These are phyloP conservation scores for Hypsizygus ulmarius DNA, from an alignment of 1,284 basidiomycete genomes.

Conservation along the genomic window DNA sequence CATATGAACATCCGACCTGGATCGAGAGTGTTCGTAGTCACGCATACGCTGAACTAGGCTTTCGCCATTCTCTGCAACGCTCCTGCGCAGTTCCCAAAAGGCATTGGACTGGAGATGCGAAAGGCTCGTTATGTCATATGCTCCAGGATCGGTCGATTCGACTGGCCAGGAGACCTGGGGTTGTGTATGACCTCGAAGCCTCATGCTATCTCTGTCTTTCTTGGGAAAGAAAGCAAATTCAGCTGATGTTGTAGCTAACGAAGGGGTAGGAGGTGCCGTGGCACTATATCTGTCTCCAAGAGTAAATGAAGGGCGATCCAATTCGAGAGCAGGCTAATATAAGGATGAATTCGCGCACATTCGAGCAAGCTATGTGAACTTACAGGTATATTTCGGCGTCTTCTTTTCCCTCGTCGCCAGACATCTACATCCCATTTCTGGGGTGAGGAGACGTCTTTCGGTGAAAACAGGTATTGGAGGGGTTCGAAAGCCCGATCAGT, in stretches of 20 bases:
- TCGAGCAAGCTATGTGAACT: constrained; percentile 19
- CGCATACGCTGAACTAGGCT: constrained; percentile 71
- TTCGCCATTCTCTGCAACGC: constrained; percentile 60
- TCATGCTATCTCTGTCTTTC: constrained; percentile 18
- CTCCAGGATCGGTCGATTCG: constrained; percentile 24
- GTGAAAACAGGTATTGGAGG: constrained; percentile 35
- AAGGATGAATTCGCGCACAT: constrained; percentile 10
- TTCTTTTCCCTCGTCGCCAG: constrained; percentile 46
- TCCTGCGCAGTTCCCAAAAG: constrained; percentile 61
- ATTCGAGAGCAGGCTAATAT: constrained; percentile 1
- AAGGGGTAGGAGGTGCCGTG: constrained; percentile 28
- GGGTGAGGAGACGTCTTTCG: constrained; percentile 35
- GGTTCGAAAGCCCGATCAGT: constrained; percentile 27
- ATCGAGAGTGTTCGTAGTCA: constrained; percentile 57
- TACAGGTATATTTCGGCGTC: constrained; percentile 50
- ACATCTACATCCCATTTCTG: constrained; percentile 52
- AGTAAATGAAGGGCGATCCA: constrained; percentile 14
- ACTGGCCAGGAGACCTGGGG: constrained; percentile 19
- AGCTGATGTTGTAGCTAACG: constrained; percentile 53
- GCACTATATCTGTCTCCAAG: constrained; percentile 18
- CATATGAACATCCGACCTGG: constrained; percentile 34
- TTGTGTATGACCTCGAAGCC: constrained; percentile 23
- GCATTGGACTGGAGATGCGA: constrained; percentile 55
- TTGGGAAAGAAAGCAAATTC: constrained; percentile 56
- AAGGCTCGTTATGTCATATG: constrained; percentile 33